Evolutionary conservation across 148 eudicot genomes (phyloP).

Genomic region (Nepenthes gracilis): DNA sequence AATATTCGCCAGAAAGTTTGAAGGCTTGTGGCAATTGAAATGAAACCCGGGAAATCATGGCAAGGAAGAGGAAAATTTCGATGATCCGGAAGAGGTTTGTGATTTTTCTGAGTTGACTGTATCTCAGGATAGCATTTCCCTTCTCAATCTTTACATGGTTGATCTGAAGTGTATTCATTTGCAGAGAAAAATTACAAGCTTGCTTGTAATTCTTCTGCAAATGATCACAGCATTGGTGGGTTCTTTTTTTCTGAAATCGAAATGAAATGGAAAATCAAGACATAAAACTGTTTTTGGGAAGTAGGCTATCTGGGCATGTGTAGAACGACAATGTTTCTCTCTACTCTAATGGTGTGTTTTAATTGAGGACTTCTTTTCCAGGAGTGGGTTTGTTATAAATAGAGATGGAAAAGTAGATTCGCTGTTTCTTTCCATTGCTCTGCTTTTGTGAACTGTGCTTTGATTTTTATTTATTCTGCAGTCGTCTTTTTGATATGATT

Average conservation of each 20-base stretch:
- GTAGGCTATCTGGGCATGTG: too few species aligned
- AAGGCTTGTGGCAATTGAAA: constrained; percentile 19
- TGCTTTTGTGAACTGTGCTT: too few species aligned
- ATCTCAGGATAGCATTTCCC: background rate
- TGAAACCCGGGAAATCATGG: constrained; percentile 38
- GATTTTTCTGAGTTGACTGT: background rate
- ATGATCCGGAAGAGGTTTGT: constrained; percentile 51
- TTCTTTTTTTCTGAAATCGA: background rate
- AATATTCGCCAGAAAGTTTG: constrained; percentile 31
- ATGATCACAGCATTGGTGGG: background rate
- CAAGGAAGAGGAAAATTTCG: constrained; percentile 44
- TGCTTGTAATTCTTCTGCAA: background rate
- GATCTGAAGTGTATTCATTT: background rate
- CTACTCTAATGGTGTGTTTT: too few species aligned
- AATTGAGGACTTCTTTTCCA: too few species aligned
- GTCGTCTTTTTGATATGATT: too few species aligned
- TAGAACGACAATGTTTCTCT: too few species aligned
- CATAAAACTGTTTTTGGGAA: too few species aligned
- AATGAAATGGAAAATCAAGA: background rate
- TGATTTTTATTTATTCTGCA: too few species aligned
- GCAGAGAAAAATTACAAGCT: background rate
- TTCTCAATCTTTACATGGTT: background rate
- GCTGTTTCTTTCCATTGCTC: too few species aligned
- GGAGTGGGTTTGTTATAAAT: too few species aligned
- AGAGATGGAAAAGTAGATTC: too few species aligned